Conservation (phyloP, 2,329 filamentous ascomycete genomes). For the Diplocarpon rosae region DNA sequence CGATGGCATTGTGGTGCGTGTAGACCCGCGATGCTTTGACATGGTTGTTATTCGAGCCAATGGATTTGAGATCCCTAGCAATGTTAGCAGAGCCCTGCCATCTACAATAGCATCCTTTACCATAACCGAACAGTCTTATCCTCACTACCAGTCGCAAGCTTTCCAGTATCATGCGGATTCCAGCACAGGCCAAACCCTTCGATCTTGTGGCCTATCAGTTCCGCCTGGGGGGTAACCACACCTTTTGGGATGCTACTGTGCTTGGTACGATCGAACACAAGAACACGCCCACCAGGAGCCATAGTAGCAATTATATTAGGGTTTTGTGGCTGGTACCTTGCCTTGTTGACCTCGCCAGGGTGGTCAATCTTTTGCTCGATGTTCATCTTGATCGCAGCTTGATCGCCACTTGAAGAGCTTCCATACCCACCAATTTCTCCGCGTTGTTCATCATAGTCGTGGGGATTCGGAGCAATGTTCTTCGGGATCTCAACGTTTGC, state of each 20-base stretch:
- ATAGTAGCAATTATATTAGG: conserved; percentile 93
- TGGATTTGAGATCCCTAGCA: conserved; percentile 69
- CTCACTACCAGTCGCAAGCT: conserved; percentile 81
- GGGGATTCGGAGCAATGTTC: conserved; percentile 57
- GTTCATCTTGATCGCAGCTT: conserved; percentile 70
- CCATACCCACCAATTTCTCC: conserved; percentile 93
- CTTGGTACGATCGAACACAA: conserved; percentile 94
- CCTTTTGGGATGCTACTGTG: conserved; percentile 69
- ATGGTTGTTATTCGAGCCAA: conserved; percentile 56
- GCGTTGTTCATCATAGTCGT: conserved; percentile 82
- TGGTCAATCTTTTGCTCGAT: conserved; percentile 95
- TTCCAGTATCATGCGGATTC: conserved; percentile 71
- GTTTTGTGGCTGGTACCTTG: conserved; percentile 94
- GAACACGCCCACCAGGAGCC: conserved; percentile 74
- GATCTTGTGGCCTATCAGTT: conserved; percentile 70
- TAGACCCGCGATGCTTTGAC: conserved; percentile 66
- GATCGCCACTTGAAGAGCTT: conserved; percentile 53
- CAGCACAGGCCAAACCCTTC: conserved; percentile 92
- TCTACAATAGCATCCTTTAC: conserved; percentile 36
- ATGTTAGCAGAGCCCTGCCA: conserved; percentile 2
- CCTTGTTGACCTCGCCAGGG: conserved; percentile 95
- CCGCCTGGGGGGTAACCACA: conserved; percentile 69
- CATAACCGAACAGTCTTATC: conserved; percentile 87
- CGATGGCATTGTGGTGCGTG: conserved; percentile 78
- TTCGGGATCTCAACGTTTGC: conserved; percentile 91